These are phyloP conservation scores for Chenopodium suecicum DNA, from an alignment of 148 eudicot species.

Conservation along the genomic window DNA sequence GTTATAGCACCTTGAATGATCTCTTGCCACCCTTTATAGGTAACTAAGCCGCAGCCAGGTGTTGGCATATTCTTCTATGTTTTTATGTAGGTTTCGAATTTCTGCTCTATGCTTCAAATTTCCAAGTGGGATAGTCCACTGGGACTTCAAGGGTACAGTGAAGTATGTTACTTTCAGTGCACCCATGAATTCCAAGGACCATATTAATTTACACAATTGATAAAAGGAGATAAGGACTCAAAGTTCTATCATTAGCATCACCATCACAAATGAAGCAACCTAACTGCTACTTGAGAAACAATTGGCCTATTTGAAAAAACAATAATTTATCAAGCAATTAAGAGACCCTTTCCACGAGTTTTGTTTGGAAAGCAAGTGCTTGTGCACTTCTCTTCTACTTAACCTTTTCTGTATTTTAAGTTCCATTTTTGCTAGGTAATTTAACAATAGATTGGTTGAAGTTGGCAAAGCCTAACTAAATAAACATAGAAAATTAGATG, in stretches of 20 bases:
- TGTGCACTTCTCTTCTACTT: background rate
- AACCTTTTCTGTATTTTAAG: background rate
- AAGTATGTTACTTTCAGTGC: slow-evolving; percentile 15
- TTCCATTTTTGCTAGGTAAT: background rate
- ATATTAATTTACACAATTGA: background rate
- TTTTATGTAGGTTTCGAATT: background rate
- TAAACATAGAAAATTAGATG: background rate
- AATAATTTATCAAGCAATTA: background rate
- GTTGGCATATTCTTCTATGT: background rate
- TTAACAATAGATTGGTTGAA: background rate
- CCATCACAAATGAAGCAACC: slow-evolving; percentile 4
- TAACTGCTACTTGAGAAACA: slow-evolving; percentile 9
- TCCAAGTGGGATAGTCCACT: slow-evolving; percentile 11
- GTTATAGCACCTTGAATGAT: no score
- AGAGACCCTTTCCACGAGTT: background rate
- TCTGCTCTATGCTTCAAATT: background rate
- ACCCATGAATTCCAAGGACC: slow-evolving; percentile 8
- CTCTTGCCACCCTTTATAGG: no score
- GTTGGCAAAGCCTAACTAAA: background rate
- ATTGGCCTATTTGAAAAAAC: background rate
- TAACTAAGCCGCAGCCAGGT: background rate
- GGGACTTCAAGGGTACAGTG: slow-evolving; percentile 18
- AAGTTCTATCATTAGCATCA: background rate
- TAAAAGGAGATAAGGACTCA: background rate
- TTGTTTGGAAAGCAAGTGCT: background rate